phyloP scores from a whole-genome alignment of 345 rosid genomes.

The Corchorus olitorius region DNA sequence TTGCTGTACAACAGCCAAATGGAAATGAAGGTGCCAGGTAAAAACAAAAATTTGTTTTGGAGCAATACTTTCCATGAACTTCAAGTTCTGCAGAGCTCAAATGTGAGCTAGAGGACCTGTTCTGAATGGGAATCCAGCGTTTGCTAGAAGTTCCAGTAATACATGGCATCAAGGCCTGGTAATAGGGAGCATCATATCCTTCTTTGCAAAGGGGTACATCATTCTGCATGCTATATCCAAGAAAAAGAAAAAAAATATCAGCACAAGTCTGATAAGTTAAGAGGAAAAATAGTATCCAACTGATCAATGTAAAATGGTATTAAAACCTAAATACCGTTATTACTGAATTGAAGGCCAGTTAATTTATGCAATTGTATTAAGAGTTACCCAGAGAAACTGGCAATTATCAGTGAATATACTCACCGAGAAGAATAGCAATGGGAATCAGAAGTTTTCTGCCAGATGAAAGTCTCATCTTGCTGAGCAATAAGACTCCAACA shows the following conservation, averaged over 20 bases:
- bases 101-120: slow-evolving; percentile 62
- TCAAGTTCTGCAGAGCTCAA: slow-evolving; percentile 64
- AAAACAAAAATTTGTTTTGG: slow-evolving; percentile 3
- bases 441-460: slow-evolving; percentile 85
- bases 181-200: slow-evolving; percentile 60
- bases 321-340: slow-evolving; percentile 4
- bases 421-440: slow-evolving; percentile 72
- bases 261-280: slow-evolving; percentile 2
- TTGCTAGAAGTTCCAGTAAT: slow-evolving; percentile 76
- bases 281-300: slow-evolving; percentile 1
- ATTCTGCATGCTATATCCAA: slow-evolving; percentile 47
- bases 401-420: slow-evolving; percentile 31
- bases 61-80: slow-evolving; percentile 80
- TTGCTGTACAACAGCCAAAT: neutral
- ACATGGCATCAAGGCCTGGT: slow-evolving; percentile 82
- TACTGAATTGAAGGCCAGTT: slow-evolving; percentile 4
- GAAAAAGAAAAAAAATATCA: slow-evolving; percentile 19
- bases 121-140: slow-evolving; percentile 89
- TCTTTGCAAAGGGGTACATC: slow-evolving; percentile 71
- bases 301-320: slow-evolving; percentile 4
- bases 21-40: slow-evolving; percentile 5
- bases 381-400: slow-evolving; percentile 1
- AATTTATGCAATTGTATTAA: slow-evolving; percentile 2
- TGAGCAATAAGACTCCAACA: slow-evolving; percentile 92
- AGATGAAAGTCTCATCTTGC: slow-evolving; percentile 92